Percentiles rank a stretch among this genome's conserved stretches.
Evolutionary conservation across 306 rosid species (phyloP).

Genomic region (Medicago truncatula): DNA sequence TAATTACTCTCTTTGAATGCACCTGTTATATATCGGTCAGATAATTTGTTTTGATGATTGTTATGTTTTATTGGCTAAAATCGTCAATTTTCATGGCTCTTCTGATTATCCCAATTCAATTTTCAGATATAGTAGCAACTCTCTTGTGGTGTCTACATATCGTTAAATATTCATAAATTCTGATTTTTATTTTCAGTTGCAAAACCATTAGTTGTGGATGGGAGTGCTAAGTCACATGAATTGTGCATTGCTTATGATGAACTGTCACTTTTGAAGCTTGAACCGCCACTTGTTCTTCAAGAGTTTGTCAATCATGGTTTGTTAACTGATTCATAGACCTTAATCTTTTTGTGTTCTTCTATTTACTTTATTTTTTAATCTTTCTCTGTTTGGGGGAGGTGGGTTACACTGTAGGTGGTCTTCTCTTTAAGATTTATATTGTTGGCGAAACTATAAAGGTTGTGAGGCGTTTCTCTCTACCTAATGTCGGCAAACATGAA

Average conservation of each 20-base stretch:
- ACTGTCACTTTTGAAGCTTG: conserved; percentile 52
- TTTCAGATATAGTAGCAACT: conserved; percentile 6
- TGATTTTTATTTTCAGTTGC: conserved; percentile 49
- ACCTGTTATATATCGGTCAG: background rate
- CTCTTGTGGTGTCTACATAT: conserved; percentile 11
- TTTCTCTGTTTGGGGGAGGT: background rate
- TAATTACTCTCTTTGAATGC: background rate
- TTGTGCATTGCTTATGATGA: conserved; percentile 59
- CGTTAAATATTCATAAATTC: conserved; percentile 18
- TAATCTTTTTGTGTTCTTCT: background rate
- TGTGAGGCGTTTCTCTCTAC: conserved; percentile 61
- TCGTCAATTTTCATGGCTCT: background rate
- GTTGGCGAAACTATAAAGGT: conserved; percentile 56
- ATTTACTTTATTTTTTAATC: background rate
- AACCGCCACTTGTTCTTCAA: conserved; percentile 61
- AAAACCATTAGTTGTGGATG: conserved; percentile 62
- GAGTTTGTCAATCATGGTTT: conserved; percentile 65
- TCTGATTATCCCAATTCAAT: background rate
- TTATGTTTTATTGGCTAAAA: background rate
- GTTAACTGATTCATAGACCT: conserved; percentile 33
- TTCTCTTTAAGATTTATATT: conserved; percentile 58
- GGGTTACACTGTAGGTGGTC: conserved; percentile 47
- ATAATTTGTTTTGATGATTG: conserved; percentile 16
- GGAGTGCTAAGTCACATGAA: conserved; percentile 60
- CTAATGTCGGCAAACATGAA: conserved; percentile 52